These are phyloP conservation scores for Chalara sp. DNA, from an alignment of 2,329 filamentous ascomycete species.

Conservation along the genomic window DNA sequence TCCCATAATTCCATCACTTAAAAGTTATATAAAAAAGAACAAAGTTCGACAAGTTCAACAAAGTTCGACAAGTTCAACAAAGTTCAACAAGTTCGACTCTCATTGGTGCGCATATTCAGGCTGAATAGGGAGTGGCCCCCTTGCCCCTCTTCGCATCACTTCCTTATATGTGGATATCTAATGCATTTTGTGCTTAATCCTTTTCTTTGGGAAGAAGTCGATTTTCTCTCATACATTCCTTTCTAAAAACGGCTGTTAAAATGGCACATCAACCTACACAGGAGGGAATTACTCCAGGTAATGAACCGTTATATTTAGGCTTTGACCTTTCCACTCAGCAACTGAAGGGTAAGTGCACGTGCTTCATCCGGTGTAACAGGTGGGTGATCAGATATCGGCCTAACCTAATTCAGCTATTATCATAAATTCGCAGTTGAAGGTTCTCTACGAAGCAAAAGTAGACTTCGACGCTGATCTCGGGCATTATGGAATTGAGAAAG, in stretches of 20 bases:
- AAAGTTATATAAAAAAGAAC: too few relatives aligned
- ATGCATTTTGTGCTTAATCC: too few relatives aligned
- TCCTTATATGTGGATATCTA: too few relatives aligned
- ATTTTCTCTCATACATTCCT: too few relatives aligned
- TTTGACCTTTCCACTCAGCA: constrained; percentile 97
- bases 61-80: too few relatives aligned
- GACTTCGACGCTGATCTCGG: constrained; percentile 85
- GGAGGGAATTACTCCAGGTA: too few relatives aligned
- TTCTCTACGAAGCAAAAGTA: constrained; percentile 80
- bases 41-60: too few relatives aligned
- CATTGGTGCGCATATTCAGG: constrained; percentile 15
- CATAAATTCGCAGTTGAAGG: constrained; percentile 74
- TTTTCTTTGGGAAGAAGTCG: too few relatives aligned
- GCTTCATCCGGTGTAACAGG: neutral
- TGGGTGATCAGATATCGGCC: neutral
- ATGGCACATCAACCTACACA: too few relatives aligned
- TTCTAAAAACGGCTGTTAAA: too few relatives aligned
- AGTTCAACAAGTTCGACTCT: neutral
- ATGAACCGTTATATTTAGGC: constrained; percentile 69
- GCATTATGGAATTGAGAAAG: constrained; percentile 78
- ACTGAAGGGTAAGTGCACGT: constrained; percentile 64
- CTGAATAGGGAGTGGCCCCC: neutral
- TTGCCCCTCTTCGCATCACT: neutral
- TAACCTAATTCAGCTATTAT: constrained; percentile 57
- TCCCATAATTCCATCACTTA: too few relatives aligned